Conservation (phyloP, 1,284 basidiomycete species). For the Gomphus sp. region DNA sequence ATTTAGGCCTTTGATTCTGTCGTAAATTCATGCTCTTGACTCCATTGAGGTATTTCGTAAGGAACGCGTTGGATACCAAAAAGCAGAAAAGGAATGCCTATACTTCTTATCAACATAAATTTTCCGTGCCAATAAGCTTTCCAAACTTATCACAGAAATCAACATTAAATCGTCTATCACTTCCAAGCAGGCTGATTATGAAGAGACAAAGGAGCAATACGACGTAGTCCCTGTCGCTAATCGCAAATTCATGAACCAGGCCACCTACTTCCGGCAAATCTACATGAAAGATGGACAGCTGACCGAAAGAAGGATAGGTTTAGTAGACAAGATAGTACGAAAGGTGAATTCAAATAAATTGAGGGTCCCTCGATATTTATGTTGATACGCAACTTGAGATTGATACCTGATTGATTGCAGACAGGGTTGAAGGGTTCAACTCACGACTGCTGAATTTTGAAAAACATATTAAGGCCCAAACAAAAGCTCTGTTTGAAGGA, state of each 20-base stretch:
- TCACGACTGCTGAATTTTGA: conserved; percentile 67
- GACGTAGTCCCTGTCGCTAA: conserved; percentile 68
- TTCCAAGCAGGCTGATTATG: conserved; percentile 67
- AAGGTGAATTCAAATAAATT: conserved; percentile 63
- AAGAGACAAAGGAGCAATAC: conserved; percentile 60
- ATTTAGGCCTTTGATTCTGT: neutral
- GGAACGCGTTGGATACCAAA: conserved; percentile 84
- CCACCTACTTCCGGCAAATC: conserved; percentile 78
- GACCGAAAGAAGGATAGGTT: conserved; percentile 51
- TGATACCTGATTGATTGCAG: conserved; percentile 29
- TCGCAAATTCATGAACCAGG: conserved; percentile 73
- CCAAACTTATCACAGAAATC: conserved; percentile 54
- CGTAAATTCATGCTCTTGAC: conserved; percentile 55
- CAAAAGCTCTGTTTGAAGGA: conserved; percentile 39
- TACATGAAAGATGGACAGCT: conserved; percentile 68
- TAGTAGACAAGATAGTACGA: conserved; percentile 52
- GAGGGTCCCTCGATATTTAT: neutral
- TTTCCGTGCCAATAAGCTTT: conserved; percentile 77
- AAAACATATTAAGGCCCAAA: conserved; percentile 44
- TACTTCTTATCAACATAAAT: conserved; percentile 80
- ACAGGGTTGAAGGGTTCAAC: conserved; percentile 70
- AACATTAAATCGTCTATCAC: conserved; percentile 57
- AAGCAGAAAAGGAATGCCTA: conserved; percentile 87
- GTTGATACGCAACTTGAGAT: neutral
- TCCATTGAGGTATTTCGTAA: conserved; percentile 87